These are phyloP conservation scores for Alternaria atra DNA, from an alignment of 2,329 filamentous ascomycete genomes.

Conservation along the genomic window DNA sequence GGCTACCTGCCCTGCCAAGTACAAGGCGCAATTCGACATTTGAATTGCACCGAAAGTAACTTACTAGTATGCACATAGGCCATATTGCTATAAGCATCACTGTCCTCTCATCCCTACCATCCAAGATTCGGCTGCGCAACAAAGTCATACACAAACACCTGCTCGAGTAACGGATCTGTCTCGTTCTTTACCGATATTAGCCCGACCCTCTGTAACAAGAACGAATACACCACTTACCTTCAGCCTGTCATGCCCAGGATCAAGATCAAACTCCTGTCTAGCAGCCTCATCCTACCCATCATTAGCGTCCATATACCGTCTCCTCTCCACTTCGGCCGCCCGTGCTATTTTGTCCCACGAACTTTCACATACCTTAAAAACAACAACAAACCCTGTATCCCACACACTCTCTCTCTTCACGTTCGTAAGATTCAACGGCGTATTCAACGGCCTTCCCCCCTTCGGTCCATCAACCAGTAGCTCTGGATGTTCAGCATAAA, in stretches of 20 bases:
- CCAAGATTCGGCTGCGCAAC: slow-evolving; percentile 35
- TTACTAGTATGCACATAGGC: no score
- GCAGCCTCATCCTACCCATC: slow-evolving; percentile 26
- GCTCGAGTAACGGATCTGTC: slow-evolving; percentile 36
- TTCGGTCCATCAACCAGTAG: slow-evolving; percentile 24
- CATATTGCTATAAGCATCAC: no score
- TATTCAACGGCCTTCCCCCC: slow-evolving; percentile 34
- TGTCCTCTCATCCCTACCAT: slow-evolving; percentile 19
- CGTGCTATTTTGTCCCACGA: background rate
- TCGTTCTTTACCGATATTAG: slow-evolving; percentile 24
- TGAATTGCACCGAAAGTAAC: no score
- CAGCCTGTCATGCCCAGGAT: slow-evolving; percentile 33
- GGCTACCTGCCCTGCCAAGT: no score
- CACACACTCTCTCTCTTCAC: slow-evolving; percentile 34
- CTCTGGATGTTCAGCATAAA: slow-evolving; percentile 32
- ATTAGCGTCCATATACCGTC: background rate
- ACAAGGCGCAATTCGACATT: no score
- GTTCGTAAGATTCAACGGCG: slow-evolving; percentile 31
- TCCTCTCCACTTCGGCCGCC: no score
- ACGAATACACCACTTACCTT: slow-evolving; percentile 23
- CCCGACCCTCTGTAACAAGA: background rate
- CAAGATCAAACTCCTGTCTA: slow-evolving; percentile 32
- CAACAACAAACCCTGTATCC: slow-evolving; percentile 39
- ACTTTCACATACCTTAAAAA: slow-evolving; percentile 32
- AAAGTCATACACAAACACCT: slow-evolving; percentile 43